phyloP scores from a whole-genome alignment of 2,329 filamentous ascomycete genomes.

The Thielaviopsis punctulata region DNA sequence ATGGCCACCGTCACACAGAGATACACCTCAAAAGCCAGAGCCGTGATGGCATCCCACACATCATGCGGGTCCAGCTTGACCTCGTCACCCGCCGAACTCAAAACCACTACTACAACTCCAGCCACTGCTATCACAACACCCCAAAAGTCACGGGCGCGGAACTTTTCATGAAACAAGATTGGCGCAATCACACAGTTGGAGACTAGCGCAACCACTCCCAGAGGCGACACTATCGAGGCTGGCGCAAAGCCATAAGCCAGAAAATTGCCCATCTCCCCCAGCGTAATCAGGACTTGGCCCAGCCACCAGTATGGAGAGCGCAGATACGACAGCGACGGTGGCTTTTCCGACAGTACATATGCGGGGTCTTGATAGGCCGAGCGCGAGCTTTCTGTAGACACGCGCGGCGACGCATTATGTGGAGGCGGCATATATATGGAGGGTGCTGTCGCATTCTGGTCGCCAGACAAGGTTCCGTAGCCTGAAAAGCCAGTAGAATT shows the following conservation, averaged over 20 bases:
- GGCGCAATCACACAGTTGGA: conserved; percentile 96
- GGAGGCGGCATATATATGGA: neutral
- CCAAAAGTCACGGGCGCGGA: conserved; percentile 68
- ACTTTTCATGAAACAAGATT: conserved; percentile 78
- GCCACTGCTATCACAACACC: conserved; percentile 76
- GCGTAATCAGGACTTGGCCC: conserved; percentile 78
- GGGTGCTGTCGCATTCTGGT: neutral
- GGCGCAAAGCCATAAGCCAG: conserved; percentile 94
- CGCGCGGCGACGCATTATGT: neutral
- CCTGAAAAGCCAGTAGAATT: neutral
- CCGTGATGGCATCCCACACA: conserved; percentile 77
- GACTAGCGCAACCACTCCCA: conserved; percentile 90
- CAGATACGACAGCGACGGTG: conserved; percentile 52
- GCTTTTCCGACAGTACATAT: conserved; percentile 14
- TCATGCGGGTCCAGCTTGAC: conserved; percentile 80
- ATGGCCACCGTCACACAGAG: conserved; percentile 56
- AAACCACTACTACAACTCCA: conserved; percentile 80
- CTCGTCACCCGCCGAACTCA: conserved; percentile 79
- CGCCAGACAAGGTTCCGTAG: conserved; percentile 6
- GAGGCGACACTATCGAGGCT: conserved; percentile 87
- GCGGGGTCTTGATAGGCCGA: conserved; percentile 10
- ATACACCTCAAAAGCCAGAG: conserved; percentile 82
- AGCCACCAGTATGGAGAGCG: conserved; percentile 92
- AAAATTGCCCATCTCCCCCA: conserved; percentile 92
- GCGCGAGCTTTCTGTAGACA: neutral